Conservation (phyloP, 106 monocot species). For the Triglochin maritima region DNA sequence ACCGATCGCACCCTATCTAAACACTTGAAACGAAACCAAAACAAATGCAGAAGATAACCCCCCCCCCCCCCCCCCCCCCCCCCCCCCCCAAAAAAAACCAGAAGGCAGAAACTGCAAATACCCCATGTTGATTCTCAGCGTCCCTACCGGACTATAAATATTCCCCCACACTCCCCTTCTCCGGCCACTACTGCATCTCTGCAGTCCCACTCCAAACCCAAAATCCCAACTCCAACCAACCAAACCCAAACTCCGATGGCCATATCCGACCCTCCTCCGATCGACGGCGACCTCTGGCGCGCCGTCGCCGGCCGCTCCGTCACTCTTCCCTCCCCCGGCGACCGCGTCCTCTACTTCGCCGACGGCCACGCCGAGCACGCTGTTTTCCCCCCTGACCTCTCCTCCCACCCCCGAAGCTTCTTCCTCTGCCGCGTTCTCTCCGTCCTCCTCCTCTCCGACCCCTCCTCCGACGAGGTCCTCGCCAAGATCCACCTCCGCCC, state of each 20-base stretch:
- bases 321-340: slow-evolving; percentile 7
- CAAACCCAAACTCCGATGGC: neutral
- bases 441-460: slow-evolving; percentile 1
- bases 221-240: too few species aligned
- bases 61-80: too few species aligned
- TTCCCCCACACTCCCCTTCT: too few species aligned
- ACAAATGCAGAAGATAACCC: too few species aligned
- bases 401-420: neutral
- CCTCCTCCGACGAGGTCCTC: slow-evolving; percentile 15
- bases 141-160: too few species aligned
- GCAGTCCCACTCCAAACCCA: too few species aligned
- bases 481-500: slow-evolving; percentile 3
- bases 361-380: slow-evolving; percentile 23
- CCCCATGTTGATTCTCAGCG: too few species aligned
- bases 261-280: neutral
- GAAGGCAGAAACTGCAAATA: too few species aligned
- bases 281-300: slow-evolving; percentile 3
- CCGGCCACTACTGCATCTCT: too few species aligned
- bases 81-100: too few species aligned
- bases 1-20: too few species aligned
- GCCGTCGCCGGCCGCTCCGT: slow-evolving; percentile 13
- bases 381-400: slow-evolving; percentile 2
- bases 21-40: too few species aligned
- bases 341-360: slow-evolving; percentile 19
- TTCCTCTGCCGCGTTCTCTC: slow-evolving; percentile 9